Evolutionary conservation across 495 filamentous ascomycete species (phyloP), one percentile per base, ranked within the genome.

Genomic region (Talaromyces borbonicus): DNA sequence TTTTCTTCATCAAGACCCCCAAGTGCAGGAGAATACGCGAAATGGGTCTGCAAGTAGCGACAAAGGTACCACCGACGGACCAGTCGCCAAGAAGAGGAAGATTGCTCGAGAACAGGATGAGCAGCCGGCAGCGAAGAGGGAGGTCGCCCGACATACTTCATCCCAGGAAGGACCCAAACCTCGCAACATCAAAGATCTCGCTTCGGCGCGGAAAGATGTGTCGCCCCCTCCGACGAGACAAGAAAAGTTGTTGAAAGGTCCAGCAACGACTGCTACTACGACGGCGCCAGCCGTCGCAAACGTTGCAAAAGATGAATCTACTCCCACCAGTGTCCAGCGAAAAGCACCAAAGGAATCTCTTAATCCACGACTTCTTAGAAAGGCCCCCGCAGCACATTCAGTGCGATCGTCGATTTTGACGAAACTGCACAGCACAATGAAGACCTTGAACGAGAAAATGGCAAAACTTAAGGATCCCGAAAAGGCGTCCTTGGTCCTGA

Each of bases 341-440:
- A 59, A 63, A 37, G 57, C 60, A 15, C 57, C 57, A 6, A 69
- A 66, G 37, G 73, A 77, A 56, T 56, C 71, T 4, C 67, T 96
- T 30, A 95, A 90, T 50, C 93, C 93, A 38, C 77, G 87, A n/a
- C 77, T 84, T 50, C 62, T 98, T 4, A 63, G 78, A 16, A 75
- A 78, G 8, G 69, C 84, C 0, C 90, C 92, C 8, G 84, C 83
- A 3, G 54, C 66, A 3, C 87, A 93, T 60, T 71, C 68, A 22
- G 75, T 74, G 31, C 80, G 92, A 19, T 58, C 79, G 23, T 70
- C 76, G 32, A 77, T 86, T 1, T 56, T 96, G 18, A 79, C 74
- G 36, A 75, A 83, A 45, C 63, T 99, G 0, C 85, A 95, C 57
- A 74, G 77, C 7, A 73, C 88, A 39, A 80, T 90, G 61, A 58